These are phyloP conservation scores for Hyaloperonospora brassicae DNA, from an alignment of 352 stramenopile species.

Conservation along the genomic window DNA sequence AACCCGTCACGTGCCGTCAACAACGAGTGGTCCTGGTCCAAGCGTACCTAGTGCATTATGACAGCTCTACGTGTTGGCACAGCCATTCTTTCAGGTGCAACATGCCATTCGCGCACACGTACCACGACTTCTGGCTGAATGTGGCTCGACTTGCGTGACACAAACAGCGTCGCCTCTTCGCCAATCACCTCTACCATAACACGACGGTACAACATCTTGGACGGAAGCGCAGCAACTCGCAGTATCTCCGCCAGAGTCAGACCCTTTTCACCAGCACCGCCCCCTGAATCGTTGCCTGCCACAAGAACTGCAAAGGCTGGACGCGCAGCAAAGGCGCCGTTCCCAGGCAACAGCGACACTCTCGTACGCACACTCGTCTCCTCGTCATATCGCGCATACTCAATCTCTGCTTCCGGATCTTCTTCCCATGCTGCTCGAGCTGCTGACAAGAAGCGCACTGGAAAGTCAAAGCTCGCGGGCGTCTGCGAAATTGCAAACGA, in stretches of 20 bases:
- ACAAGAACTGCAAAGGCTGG: conserved; percentile 42
- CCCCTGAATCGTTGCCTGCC: conserved; percentile 10
- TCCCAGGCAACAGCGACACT: conserved; percentile 29
- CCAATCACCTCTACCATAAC: conserved; percentile 31
- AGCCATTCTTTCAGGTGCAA: neutral
- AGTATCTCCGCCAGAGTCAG: conserved; percentile 34
- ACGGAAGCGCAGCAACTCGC: conserved; percentile 34
- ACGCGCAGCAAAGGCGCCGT: conserved; percentile 34
- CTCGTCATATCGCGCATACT: conserved; percentile 14
- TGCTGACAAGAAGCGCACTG: conserved; percentile 29
- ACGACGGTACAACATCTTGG: conserved; percentile 30
- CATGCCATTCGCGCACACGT: neutral
- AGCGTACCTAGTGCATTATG: conserved; percentile 12
- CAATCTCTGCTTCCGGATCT: conserved; percentile 19
- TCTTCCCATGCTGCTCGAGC: conserved; percentile 24
- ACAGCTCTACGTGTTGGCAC: neutral
- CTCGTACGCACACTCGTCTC: neutral
- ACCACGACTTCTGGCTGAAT: conserved; percentile 25
- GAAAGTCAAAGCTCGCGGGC: conserved; percentile 32
- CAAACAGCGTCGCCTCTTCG: conserved; percentile 26
- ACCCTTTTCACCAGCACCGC: conserved; percentile 2
- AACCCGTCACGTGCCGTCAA: conserved; percentile 30
- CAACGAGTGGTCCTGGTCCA: conserved; percentile 10
- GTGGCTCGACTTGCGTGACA: conserved; percentile 18
- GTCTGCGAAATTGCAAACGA: conserved; percentile 28